A percentile compares a stretch with the other conserved stretches of the same genome.
phyloP scores from a whole-genome alignment of 305 asterid genomes.

The Fraxinus nigra region DNA sequence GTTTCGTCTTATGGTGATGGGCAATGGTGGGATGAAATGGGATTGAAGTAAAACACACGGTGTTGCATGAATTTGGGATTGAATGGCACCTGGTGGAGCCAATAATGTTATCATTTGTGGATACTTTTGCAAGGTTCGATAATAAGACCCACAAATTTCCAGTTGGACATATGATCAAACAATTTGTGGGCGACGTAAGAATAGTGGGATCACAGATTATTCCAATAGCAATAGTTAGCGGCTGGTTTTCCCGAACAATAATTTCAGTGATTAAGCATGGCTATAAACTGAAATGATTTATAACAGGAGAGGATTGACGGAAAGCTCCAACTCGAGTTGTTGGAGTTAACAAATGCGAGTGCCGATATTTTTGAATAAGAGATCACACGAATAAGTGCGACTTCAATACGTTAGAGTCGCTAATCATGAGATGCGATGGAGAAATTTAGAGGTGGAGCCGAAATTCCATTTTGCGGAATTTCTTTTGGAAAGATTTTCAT shows the following conservation, averaged over 20 bases:
- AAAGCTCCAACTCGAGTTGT: not conserved
- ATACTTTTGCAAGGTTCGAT: not conserved
- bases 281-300: too few relatives aligned
- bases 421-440: not conserved
- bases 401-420: not conserved
- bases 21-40: conserved; percentile 23
- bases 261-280: too few relatives aligned
- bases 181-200: conserved; percentile 25
- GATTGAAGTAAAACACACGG: conserved; percentile 36
- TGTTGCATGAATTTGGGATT: conserved; percentile 16
- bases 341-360: not conserved
- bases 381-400: not conserved
- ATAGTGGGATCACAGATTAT: not conserved
- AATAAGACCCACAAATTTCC: not conserved
- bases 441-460: not conserved
- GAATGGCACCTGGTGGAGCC: conserved; percentile 27
- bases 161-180: conserved; percentile 45
- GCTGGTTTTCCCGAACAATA: too few relatives aligned
- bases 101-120: conserved; percentile 24
- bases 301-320: not conserved
- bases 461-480: not conserved
- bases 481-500: not conserved
- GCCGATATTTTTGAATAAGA: not conserved
- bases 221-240: not conserved
- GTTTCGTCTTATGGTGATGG: conserved; percentile 3